Evolutionary conservation across 2,329 filamentous ascomycete genomes (phyloP).

Genomic region (Bertia moriformis): DNA sequence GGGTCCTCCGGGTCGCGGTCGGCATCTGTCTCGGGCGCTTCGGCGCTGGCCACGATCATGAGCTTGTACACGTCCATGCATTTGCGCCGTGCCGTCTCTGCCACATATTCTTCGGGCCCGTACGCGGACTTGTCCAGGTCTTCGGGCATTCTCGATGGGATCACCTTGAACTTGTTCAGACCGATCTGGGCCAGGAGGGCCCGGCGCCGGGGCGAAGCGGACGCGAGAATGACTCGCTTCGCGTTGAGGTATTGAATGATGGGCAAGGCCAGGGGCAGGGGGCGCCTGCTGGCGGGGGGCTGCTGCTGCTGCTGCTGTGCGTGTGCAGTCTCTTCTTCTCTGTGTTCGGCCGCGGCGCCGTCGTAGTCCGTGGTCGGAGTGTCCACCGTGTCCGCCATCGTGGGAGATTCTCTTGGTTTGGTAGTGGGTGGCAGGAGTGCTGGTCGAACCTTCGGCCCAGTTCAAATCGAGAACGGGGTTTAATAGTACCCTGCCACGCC

Average conservation of each 20-base stretch:
- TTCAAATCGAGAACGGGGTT: no score
- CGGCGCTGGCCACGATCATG: constrained; percentile 22
- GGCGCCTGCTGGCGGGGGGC: no score
- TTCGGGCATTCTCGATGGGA: constrained; percentile 71
- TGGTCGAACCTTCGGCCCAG: no score
- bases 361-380: no score
- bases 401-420: no score
- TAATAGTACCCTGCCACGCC: no score
- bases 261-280: constrained; percentile 63
- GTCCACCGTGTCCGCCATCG: no score
- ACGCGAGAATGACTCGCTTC: constrained; percentile 78
- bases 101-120: constrained; percentile 78
- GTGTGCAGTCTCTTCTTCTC: no score
- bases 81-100: constrained; percentile 73
- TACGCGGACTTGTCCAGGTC: constrained; percentile 64
- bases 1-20: no score
- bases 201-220: constrained; percentile 70
- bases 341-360: no score
- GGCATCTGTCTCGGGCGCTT: constrained; percentile 21
- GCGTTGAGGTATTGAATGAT: constrained; percentile 62
- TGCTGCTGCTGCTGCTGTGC: no score
- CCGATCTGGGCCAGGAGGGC: constrained; percentile 66
- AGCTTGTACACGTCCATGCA: constrained; percentile 55
- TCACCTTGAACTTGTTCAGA: constrained; percentile 67
- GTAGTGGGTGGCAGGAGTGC: no score